phyloP scores from a whole-genome alignment of 495 filamentous ascomycete genomes.

The Stereocaulon alpinum region DNA sequence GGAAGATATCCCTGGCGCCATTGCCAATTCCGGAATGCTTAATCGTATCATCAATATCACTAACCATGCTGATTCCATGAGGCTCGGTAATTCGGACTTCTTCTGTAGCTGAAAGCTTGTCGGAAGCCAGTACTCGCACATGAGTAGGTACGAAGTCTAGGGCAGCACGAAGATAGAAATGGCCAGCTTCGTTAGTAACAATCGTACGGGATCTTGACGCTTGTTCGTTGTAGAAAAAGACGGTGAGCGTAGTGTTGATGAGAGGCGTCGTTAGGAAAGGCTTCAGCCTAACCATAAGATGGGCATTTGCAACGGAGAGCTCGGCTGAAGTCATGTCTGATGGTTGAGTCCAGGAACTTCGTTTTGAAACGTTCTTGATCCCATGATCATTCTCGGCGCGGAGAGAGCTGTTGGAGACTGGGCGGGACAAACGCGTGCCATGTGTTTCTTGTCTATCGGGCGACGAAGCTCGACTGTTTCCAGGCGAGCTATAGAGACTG shows the following conservation, averaged over 20 bases:
- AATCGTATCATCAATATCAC: constrained; percentile 96
- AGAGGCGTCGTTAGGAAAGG: constrained; percentile 83
- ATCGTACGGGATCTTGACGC: constrained; percentile 70
- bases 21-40: constrained; percentile 85
- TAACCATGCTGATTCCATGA: constrained; percentile 83
- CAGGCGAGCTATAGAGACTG: constrained; percentile 17
- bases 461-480: constrained; percentile 17
- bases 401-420: constrained; percentile 18
- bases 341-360: constrained; percentile 40
- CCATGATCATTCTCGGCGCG: constrained; percentile 27
- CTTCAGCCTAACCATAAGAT: constrained; percentile 73
- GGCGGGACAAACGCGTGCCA: constrained; percentile 14
- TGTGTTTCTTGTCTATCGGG: constrained; percentile 7
- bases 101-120: constrained; percentile 69
- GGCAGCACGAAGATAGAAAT: constrained; percentile 67
- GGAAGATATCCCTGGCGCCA: constrained; percentile 86
- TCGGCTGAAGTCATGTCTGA: constrained; percentile 57
- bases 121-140: constrained; percentile 75
- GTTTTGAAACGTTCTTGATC: constrained; percentile 30
- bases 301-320: constrained; percentile 66
- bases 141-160: constrained; percentile 87
- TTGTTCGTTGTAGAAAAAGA: constrained; percentile 84
- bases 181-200: constrained; percentile 71
- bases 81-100: constrained; percentile 66
- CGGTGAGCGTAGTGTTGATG: constrained; percentile 60